A percentile compares a stretch with the other conserved stretches of the same genome.
Evolutionary conservation across 169 alveolate genomes (phyloP).

Genomic region (Eimeria falciformis): DNA sequence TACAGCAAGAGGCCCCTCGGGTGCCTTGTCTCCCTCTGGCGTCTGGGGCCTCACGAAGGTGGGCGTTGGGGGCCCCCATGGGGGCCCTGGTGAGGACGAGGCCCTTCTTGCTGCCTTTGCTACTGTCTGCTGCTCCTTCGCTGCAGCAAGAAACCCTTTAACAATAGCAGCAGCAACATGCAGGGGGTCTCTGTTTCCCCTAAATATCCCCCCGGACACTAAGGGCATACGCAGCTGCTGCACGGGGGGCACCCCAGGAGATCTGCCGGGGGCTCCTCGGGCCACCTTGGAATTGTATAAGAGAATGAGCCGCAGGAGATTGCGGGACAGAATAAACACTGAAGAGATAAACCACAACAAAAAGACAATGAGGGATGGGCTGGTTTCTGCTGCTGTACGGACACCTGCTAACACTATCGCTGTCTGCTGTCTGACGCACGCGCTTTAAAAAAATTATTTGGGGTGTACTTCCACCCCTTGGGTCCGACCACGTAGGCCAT

Average conservation of each 20-base stretch:
- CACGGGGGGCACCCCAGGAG: no score
- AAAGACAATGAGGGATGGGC: not conserved
- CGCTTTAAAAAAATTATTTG: not conserved
- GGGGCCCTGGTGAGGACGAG: no score
- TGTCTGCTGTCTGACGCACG: not conserved
- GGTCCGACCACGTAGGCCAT: constrained; percentile 39
- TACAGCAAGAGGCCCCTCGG: not conserved
- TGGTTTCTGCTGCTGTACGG: not conserved
- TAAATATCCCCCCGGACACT: constrained; percentile 7
- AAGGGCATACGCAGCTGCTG: constrained; percentile 24
- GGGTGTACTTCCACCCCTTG: constrained; percentile 38
- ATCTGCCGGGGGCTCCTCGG: not conserved
- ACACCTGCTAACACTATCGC: not conserved
- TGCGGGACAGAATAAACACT: constrained; percentile 18
- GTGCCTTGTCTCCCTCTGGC: not conserved
- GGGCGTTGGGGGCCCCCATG: not conserved
- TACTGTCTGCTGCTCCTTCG: not conserved
- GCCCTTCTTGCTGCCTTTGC: not conserved
- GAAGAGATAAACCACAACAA: not conserved
- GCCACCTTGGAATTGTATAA: not conserved
- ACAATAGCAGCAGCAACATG: not conserved
- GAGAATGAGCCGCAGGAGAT: not conserved
- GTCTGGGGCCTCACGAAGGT: no score
- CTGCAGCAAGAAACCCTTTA: constrained; percentile 28
- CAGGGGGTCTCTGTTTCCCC: not conserved